A percentile compares a stretch with the other conserved stretches of the same genome.
phyloP scores from a whole-genome alignment of 2,329 filamentous ascomycete genomes.

The Paraconiothyrium brasiliense region DNA sequence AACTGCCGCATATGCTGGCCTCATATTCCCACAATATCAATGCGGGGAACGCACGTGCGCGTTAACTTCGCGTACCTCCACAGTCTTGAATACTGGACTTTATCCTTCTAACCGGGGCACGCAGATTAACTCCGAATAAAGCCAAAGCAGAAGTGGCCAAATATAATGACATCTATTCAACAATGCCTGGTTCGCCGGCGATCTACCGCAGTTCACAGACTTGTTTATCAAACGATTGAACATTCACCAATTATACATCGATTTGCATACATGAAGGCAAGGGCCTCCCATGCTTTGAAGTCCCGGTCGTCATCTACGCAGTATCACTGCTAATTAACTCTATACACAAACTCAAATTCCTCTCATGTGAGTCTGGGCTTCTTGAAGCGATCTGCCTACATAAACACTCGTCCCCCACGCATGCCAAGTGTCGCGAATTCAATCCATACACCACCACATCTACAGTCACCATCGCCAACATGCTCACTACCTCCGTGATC shows the following conservation, averaged over 20 bases:
- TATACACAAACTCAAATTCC: conserved; percentile 5
- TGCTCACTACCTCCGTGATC: conserved; percentile 31
- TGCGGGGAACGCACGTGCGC: conserved; percentile 19
- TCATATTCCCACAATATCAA: conserved; percentile 2
- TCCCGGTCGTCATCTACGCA: conserved; percentile 8
- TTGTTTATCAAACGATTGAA: conserved; percentile 15
- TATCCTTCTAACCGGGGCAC: conserved; percentile 24
- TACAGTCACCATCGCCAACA: conserved; percentile 21
- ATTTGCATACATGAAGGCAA: not conserved
- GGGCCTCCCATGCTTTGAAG: not conserved
- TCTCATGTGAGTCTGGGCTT: conserved; percentile 2
- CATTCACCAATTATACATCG: conserved; percentile 14
- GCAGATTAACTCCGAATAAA: conserved; percentile 18
- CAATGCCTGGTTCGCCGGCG: conserved; percentile 5
- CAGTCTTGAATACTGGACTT: conserved; percentile 14
- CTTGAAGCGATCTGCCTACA: conserved; percentile 15
- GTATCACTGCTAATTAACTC: conserved; percentile 21
- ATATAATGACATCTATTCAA: conserved; percentile 10
- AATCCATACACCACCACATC: not conserved
- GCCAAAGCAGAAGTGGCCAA: conserved; percentile 2
- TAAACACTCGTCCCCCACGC: conserved; percentile 18
- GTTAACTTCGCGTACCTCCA: conserved; percentile 1
- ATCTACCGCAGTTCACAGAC: conserved; percentile 14
- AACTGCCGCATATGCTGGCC: conserved; percentile 15
- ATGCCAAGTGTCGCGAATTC: conserved; percentile 7